Percentiles rank a stretch among this genome's conserved stretches.
These are phyloP conservation scores for Termitomyces sp. DNA, from an alignment of 768 basidiomycete species.

Conservation along the genomic window DNA sequence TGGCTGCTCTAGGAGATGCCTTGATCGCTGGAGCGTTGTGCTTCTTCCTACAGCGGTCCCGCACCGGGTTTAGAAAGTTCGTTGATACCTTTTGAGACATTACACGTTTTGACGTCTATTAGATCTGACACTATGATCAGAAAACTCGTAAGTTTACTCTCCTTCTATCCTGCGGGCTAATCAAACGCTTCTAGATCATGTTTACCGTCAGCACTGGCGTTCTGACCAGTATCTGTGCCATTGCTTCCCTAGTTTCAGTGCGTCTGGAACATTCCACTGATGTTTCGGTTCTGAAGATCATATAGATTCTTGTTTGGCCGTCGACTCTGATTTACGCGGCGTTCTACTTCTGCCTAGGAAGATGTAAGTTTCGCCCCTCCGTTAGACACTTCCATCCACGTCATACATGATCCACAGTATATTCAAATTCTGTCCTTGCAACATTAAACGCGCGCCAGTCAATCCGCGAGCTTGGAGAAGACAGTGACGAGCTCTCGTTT, in stretches of 20 bases:
- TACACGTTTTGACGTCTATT: neutral
- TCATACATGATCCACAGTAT: conserved; percentile 28
- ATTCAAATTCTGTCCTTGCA: conserved; percentile 51
- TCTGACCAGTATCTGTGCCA: conserved; percentile 37
- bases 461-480: conserved; percentile 39
- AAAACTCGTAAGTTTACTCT: conserved; percentile 21
- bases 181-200: conserved; percentile 24
- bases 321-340: conserved; percentile 51
- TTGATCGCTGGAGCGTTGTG: conserved; percentile 46
- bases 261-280: conserved; percentile 4
- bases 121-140: conserved; percentile 44
- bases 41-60: conserved; percentile 42
- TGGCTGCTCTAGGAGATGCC: conserved; percentile 46
- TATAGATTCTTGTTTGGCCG: conserved; percentile 42
- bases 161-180: neutral
- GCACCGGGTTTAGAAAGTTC: conserved; percentile 50
- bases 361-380: conserved; percentile 27
- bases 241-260: conserved; percentile 37
- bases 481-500: conserved; percentile 41
- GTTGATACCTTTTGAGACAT: conserved; percentile 12
- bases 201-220: conserved; percentile 38
- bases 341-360: conserved; percentile 53
- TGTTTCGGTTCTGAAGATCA: neutral
- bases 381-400: neutral
- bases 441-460: conserved; percentile 45